Percentiles rank a stretch among this genome's conserved stretches.
These are phyloP conservation scores for Claviceps fusiformis DNA, from an alignment of 2,329 filamentous ascomycete species.

Conservation along the genomic window DNA sequence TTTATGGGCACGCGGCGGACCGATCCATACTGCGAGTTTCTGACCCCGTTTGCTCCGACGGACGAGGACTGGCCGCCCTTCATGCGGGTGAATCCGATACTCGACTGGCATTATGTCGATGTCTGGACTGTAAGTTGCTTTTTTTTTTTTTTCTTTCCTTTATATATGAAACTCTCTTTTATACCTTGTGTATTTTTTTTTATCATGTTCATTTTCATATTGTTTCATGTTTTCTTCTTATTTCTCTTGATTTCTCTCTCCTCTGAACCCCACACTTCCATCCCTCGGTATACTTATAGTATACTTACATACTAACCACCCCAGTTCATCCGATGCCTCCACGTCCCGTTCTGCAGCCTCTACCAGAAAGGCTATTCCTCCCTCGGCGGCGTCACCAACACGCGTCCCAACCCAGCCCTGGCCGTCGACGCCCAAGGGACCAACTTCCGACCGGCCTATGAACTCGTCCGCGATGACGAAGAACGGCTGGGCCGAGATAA, in stretches of 20 bases:
- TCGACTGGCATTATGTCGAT: slow-evolving; percentile 94
- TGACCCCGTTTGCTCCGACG: slow-evolving; percentile 76
- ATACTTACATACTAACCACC: too few species aligned
- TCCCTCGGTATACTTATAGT: too few species aligned
- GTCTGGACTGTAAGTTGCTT: slow-evolving; percentile 62
- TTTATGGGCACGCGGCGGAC: slow-evolving; percentile 62
- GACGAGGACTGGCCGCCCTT: slow-evolving; percentile 84
- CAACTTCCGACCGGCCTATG: slow-evolving; percentile 59
- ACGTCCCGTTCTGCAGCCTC: slow-evolving; percentile 70
- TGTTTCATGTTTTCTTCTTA: background rate
- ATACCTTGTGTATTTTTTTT: too few species aligned
- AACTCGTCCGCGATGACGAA: slow-evolving; percentile 59
- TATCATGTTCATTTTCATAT: background rate
- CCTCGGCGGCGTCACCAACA: slow-evolving; percentile 81
- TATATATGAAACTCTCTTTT: too few species aligned
- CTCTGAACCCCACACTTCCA: too few species aligned
- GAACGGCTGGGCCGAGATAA: slow-evolving; percentile 64
- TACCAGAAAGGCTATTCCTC: slow-evolving; percentile 87
- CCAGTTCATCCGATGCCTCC: slow-evolving; percentile 66
- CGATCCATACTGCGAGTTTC: slow-evolving; percentile 70
- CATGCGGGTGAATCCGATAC: slow-evolving; percentile 86
- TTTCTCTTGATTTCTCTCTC: background rate
- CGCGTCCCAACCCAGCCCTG: slow-evolving; percentile 72
- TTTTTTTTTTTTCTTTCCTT: background rate
- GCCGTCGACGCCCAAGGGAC: slow-evolving; percentile 23